phyloP scores from a whole-genome alignment of 768 basidiomycete genomes.

The Udeniomyces megalosporus region DNA sequence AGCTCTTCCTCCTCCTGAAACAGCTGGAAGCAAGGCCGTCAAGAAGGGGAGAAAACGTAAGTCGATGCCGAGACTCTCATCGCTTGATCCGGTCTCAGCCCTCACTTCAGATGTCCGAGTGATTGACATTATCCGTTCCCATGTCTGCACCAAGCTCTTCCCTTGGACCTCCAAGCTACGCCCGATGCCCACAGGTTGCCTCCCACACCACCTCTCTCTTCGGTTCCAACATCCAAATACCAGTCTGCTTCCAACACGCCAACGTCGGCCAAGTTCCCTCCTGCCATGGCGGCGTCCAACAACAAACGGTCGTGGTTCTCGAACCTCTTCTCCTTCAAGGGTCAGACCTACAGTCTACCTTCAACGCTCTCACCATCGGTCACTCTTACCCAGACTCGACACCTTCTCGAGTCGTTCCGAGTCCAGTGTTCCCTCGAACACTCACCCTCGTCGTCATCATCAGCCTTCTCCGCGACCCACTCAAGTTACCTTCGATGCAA shows the following conservation, averaged over 20 bases:
- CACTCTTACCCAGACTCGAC: slow-evolving; percentile 57
- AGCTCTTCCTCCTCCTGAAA: neutral
- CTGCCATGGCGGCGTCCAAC: no score
- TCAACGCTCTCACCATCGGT: slow-evolving; percentile 36
- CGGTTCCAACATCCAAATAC: neutral
- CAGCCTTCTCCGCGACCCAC: slow-evolving; percentile 43
- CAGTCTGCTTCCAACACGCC: neutral
- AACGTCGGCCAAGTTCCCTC: neutral
- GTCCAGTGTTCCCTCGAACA: slow-evolving; percentile 30
- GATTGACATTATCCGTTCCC: slow-evolving; percentile 23
- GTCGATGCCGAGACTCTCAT: neutral
- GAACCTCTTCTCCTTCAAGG: slow-evolving; percentile 73
- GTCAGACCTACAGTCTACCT: slow-evolving; percentile 32
- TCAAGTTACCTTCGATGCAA: slow-evolving; percentile 61
- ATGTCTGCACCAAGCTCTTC: neutral
- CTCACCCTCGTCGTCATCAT: neutral
- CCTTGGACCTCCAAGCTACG: neutral
- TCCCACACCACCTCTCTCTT: neutral
- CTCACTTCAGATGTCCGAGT: no score
- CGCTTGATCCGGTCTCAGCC: no score
- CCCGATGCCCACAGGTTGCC: no score
- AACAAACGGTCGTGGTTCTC: slow-evolving; percentile 62
- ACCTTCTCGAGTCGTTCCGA: slow-evolving; percentile 54
- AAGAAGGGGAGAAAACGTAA: neutral
- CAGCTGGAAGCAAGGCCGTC: neutral